These are phyloP conservation scores for Rhizomucor miehei DNA, from an alignment of 371 early-diverging fungal genomes.

Conservation along the genomic window DNA sequence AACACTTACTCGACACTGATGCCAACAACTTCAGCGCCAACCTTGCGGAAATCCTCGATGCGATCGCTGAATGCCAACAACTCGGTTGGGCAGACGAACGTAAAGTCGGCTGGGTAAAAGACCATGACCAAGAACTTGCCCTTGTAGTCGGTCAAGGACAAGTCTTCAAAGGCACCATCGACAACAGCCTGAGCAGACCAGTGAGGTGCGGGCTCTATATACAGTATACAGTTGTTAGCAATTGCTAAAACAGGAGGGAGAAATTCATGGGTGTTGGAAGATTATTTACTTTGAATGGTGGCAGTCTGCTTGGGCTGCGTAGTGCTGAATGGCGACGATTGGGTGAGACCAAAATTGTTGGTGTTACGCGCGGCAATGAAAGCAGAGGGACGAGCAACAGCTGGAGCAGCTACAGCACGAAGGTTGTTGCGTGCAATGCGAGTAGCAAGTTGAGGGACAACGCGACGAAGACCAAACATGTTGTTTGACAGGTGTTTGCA, in stretches of 20 bases:
- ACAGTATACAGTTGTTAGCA: not conserved
- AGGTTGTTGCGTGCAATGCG: not conserved
- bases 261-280: too few species aligned
- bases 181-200: constrained; percentile 71
- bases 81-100: constrained; percentile 67
- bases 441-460: constrained; percentile 4
- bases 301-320: constrained; percentile 11
- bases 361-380: not conserved
- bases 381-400: not conserved
- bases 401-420: not conserved
- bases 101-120: constrained; percentile 12
- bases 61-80: constrained; percentile 63
- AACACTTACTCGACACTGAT: constrained; percentile 74
- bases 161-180: constrained; percentile 69
- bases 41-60: constrained; percentile 60
- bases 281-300: constrained; percentile 22
- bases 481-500: not conserved
- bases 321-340: not conserved
- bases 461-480: constrained; percentile 12
- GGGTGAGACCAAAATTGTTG: not conserved
- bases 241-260: too few species aligned
- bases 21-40: constrained; percentile 76
- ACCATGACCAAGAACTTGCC: constrained; percentile 60
- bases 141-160: constrained; percentile 83
- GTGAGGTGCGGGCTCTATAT: constrained; percentile 62